Evolutionary conservation across 2,329 filamentous ascomycete genomes (phyloP), one percentile per base, ranked within the genome.

Genomic region (Trichophaea hybrida): DNA sequence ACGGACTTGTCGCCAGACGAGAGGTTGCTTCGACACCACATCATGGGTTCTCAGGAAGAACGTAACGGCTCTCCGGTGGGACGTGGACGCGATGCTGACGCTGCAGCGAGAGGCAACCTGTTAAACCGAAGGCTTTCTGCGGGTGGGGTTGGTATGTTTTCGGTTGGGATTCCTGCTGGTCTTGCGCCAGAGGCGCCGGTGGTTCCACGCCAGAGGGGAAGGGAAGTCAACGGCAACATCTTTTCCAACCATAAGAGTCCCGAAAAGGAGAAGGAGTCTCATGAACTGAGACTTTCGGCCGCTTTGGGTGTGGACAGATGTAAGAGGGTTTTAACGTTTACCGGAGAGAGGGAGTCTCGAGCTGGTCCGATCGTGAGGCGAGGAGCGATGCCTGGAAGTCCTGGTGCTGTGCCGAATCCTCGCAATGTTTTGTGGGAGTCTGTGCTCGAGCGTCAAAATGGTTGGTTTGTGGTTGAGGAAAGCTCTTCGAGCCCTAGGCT

Each of bases 251-350:
- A 72, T 56, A 69, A 71, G 24, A 75, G 75, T 38, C 72, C 75
- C 1, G 77, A 80, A 40, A 80, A 86, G 40, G 81, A 88, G 44
- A 73, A 78, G 10, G 80, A 84, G 59, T 81, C 80, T 56, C 86
- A 94, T 69, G 81, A 86, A 68, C 79, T 80, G 44, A 81, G 88
- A 33, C 73, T 98, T 58, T 89, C 90, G 6, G 75, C 84, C 13
- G 93, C 93, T 2, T 76, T 97, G 55, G 80, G 86, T n/a, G 78
- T 97, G 61, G 83, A 94, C 69, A 82, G 81, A 50, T 76, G 80
- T 34, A 76, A 78, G 32, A 80, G 81, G 62, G 75, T 94, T 12
- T 75, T 95, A 34, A 77, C 78, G 44, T 82, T 81, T 64, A 53
- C n/a, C 13, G 24, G 68, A 65, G 68, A 66, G 68, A 65, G 64